Evolutionary conservation across 148 eudicot species (phyloP), one percentile per base, ranked within the genome.

Genomic region (Suaeda aralocaspica): DNA sequence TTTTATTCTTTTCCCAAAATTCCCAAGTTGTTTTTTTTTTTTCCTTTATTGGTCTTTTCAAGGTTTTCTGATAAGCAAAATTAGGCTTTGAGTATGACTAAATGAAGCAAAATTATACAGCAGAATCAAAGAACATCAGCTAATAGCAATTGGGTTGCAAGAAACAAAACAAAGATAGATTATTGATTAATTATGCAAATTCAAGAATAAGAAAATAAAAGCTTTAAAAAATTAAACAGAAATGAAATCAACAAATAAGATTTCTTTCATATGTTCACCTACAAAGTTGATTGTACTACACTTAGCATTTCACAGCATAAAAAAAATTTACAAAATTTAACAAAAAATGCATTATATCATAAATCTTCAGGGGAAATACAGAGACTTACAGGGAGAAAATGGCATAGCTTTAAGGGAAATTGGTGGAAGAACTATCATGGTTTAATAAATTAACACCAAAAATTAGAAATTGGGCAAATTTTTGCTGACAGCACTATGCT

Each of bases 341-440:
- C n/a, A n/a, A n/a, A n/a, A n/a, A n/a, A n/a, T n/a, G n/a, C n/a
- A n/a, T n/a, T n/a, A n/a, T n/a, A n/a, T n/a, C n/a, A n/a, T n/a
- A n/a, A n/a, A n/a, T n/a, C n/a, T n/a, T n/a, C n/a, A n/a, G n/a
- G n/a, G n/a, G n/a, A n/a, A 15, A 66, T 44, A 21, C 29, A 50
- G 68, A 59, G 69, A 73, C 77, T 73, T 69, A 78, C 81, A 60
- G 18, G 66, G 57, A 28, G 5, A 53, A 30, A 60, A 15, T 42
- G 80, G 76, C 2, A 66, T 77, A 39, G 68, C 22, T 6, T 74
- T 53, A n/a, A 77, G 64, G 42, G 72, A 77, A 68, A 72, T 21
- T 68, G 69, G 34, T 13, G 46, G 44, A 26, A 77, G 49, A 55
- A 67, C 30, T 30, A 18, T 46, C 81, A 78, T 78, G 69, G 66